Conservation (phyloP, 2,329 filamentous ascomycete species). For the Raffaelea albimanens region DNA sequence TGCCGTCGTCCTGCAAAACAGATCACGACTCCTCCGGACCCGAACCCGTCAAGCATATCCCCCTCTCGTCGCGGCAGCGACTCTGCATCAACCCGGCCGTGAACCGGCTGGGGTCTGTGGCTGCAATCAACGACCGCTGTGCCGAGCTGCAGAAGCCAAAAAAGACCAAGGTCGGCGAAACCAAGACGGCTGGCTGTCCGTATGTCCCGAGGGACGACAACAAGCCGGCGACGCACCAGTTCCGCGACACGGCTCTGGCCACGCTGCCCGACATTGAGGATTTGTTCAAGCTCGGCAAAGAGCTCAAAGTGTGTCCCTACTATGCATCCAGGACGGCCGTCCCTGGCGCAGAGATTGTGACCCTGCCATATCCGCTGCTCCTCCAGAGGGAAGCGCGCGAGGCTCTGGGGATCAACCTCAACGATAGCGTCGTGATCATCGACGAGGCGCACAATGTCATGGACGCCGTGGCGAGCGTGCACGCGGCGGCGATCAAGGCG, state of each 20-base stretch:
- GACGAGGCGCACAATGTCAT: slow-evolving; percentile 98
- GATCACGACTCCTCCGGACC: slow-evolving; percentile 13
- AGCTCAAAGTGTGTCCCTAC: slow-evolving; percentile 80
- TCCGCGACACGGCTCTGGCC: slow-evolving; percentile 76
- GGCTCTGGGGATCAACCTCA: slow-evolving; percentile 75
- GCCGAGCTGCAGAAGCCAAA: slow-evolving; percentile 77
- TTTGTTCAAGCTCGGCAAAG: slow-evolving; percentile 65
- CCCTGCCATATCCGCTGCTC: slow-evolving; percentile 82
- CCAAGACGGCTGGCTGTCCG: slow-evolving; percentile 37
- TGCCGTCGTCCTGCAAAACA: slow-evolving; percentile 34
- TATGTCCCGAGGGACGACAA: slow-evolving; percentile 75
- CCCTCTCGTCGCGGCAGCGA: slow-evolving; percentile 78
- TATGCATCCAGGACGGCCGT: slow-evolving; percentile 86
- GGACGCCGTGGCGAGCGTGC: slow-evolving; percentile 82
- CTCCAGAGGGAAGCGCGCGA: slow-evolving; percentile 82
- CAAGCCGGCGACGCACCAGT: slow-evolving; percentile 61
- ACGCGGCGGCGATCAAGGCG: slow-evolving; percentile 69
- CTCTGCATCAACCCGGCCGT: slow-evolving; percentile 86
- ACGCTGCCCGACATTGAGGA: slow-evolving; percentile 92
- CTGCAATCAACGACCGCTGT: slow-evolving; percentile 89
- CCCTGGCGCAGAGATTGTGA: slow-evolving; percentile 80
- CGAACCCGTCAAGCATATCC: slow-evolving; percentile 68
- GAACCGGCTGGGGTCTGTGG: slow-evolving; percentile 55
- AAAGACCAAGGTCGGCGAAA: slow-evolving; percentile 18
- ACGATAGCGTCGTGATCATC: slow-evolving; percentile 84